Percentiles rank a stretch among this genome's conserved stretches.
Conservation (phyloP, 768 basidiomycete species). For the Lactifluus pinguis region DNA sequence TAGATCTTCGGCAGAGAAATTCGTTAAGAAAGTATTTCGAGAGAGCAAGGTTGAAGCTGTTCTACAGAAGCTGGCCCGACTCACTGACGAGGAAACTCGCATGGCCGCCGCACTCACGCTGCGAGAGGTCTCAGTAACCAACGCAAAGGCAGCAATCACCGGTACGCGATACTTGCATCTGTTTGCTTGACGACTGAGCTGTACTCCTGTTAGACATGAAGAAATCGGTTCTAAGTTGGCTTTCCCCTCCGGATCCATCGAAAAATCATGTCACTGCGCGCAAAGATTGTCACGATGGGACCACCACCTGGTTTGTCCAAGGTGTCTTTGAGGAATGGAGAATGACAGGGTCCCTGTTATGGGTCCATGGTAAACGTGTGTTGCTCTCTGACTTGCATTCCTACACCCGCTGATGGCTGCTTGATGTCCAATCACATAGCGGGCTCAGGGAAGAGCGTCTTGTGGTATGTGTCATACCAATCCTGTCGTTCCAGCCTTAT, state of each 20-base stretch:
- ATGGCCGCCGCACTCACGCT: background rate
- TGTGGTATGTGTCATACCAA: background rate
- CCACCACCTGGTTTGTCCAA: background rate
- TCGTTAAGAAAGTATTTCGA: background rate
- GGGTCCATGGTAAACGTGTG: background rate
- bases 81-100: background rate
- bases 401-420: background rate
- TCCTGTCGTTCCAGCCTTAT: background rate
- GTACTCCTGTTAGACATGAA: background rate
- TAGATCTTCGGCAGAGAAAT: background rate
- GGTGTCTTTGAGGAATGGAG: background rate
- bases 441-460: background rate
- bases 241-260: background rate
- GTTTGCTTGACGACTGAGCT: background rate
- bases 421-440: background rate
- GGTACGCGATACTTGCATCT: background rate
- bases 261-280: background rate
- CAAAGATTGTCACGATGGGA: background rate
- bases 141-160: background rate
- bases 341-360: background rate
- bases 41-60: background rate
- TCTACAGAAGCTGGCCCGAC: background rate
- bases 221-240: background rate
- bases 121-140: background rate
- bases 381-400: background rate